Conservation (phyloP, 441 rosid species). For the Euphorbia celastroides region DNA sequence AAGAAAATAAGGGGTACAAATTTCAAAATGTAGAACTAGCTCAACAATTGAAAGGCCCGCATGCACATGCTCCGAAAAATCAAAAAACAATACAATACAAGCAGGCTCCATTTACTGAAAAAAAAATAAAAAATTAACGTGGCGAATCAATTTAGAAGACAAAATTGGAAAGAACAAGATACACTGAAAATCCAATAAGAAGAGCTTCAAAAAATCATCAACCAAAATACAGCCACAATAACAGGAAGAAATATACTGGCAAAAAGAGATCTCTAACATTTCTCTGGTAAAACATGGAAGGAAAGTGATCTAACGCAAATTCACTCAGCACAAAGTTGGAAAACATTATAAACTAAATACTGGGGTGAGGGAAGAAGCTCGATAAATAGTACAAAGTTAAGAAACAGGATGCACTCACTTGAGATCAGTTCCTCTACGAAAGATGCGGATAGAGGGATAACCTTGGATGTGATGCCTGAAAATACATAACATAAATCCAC, state of each 20-base stretch:
- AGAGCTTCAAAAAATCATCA: background rate
- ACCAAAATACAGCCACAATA: background rate
- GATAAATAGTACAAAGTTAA: constrained; percentile 6
- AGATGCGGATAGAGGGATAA: constrained; percentile 96
- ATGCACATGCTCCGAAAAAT: background rate
- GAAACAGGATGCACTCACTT: constrained; percentile 38
- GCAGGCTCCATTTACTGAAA: too few species aligned
- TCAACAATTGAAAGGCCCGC: background rate
- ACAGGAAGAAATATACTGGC: background rate
- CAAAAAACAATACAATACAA: background rate
- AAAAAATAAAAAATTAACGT: background rate
- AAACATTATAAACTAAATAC: background rate
- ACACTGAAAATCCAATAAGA: too few species aligned
- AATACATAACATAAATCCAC: constrained; percentile 19
- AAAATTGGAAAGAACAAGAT: background rate
- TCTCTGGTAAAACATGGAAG: background rate
- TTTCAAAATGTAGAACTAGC: background rate
- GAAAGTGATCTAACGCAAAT: background rate
- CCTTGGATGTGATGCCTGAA: constrained; percentile 96
- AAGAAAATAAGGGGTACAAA: background rate
- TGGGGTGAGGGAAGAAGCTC: background rate
- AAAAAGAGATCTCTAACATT: background rate
- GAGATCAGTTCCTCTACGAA: constrained; percentile 89
- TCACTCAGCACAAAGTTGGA: background rate
- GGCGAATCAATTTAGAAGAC: background rate